phyloP scores from a whole-genome alignment of 2,329 filamentous ascomycete species.

The Aspergillus bombycis region DNA sequence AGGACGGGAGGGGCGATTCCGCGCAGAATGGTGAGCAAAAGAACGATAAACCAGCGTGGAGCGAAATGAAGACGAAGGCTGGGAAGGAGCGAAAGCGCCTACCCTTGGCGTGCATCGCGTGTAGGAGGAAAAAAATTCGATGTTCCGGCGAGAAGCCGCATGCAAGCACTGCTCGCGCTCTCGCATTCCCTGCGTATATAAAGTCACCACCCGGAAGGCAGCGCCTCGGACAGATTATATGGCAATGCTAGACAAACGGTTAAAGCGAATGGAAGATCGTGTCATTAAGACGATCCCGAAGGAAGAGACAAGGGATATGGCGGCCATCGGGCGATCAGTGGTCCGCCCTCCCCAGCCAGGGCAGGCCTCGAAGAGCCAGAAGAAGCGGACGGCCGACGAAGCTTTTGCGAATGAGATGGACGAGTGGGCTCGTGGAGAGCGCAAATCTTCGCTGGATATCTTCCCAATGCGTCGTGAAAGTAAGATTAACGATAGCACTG shows the following conservation, averaged over 20 bases:
- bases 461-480: constrained; percentile 59
- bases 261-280: constrained; percentile 96
- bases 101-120: constrained; percentile 92
- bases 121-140: constrained; percentile 93
- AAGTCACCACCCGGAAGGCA: constrained; percentile 91
- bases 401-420: constrained; percentile 83
- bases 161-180: constrained; percentile 96
- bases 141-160: constrained; percentile 95
- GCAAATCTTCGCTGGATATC: constrained; percentile 52
- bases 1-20: constrained; percentile 23
- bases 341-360: constrained; percentile 76
- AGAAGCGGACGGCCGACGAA: constrained; percentile 83
- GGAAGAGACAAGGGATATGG: constrained; percentile 71
- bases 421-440: constrained; percentile 71
- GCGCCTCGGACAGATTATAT: constrained; percentile 96
- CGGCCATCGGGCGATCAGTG: constrained; percentile 73
- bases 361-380: constrained; percentile 61
- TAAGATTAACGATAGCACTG: constrained; percentile 73
- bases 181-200: constrained; percentile 94
- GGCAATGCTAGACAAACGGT: constrained; percentile 94
- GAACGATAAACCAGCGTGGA: constrained; percentile 68
- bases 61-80: constrained; percentile 84
- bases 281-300: constrained; percentile 96
- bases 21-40: constrained; percentile 48
- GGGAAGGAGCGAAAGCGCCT: constrained; percentile 94